These are phyloP conservation scores for Rhodotorula sp. DNA, from an alignment of 1,284 basidiomycete species.

Conservation along the genomic window DNA sequence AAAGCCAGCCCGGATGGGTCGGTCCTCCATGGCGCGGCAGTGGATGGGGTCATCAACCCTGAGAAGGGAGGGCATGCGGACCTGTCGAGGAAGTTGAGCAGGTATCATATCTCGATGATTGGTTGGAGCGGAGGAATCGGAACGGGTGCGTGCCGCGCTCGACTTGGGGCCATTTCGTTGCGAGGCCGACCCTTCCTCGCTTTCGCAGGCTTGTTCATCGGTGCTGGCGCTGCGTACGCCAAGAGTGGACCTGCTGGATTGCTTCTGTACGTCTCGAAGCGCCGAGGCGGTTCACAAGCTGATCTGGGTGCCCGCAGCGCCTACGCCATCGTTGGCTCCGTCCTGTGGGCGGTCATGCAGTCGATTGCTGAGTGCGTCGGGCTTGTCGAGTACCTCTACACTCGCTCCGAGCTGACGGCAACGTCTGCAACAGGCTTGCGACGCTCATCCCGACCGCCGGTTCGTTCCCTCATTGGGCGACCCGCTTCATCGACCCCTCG, in stretches of 20 bases:
- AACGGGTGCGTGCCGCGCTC: conserved; percentile 6
- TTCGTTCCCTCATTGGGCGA: conserved; percentile 28
- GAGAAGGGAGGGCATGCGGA: not conserved
- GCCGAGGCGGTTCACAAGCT: no score
- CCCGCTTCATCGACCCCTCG: conserved; percentile 18
- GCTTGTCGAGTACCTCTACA: no score
- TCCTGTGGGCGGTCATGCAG: conserved; percentile 37
- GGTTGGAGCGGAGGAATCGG: conserved; percentile 32
- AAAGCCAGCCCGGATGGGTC: not conserved
- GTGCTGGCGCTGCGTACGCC: conserved; percentile 46
- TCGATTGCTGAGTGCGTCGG: conserved; percentile 28
- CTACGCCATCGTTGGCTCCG: conserved; percentile 31
- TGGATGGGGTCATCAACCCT: not conserved
- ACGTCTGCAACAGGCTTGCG: not conserved
- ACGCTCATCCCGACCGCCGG: conserved; percentile 28
- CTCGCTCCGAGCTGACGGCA: no score
- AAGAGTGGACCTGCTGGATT: conserved; percentile 47
- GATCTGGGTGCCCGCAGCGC: no score
- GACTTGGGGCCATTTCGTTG: no score
- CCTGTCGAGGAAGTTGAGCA: conserved; percentile 11
- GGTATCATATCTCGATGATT: conserved; percentile 33
- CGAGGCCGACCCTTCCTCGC: no score
- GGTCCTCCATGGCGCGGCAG: not conserved
- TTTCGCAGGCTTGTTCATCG: conserved; percentile 46
- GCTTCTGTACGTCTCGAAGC: conserved; percentile 36